phyloP scores from a whole-genome alignment of 2,329 filamentous ascomycete species.

The Venturia carpophila region DNA sequence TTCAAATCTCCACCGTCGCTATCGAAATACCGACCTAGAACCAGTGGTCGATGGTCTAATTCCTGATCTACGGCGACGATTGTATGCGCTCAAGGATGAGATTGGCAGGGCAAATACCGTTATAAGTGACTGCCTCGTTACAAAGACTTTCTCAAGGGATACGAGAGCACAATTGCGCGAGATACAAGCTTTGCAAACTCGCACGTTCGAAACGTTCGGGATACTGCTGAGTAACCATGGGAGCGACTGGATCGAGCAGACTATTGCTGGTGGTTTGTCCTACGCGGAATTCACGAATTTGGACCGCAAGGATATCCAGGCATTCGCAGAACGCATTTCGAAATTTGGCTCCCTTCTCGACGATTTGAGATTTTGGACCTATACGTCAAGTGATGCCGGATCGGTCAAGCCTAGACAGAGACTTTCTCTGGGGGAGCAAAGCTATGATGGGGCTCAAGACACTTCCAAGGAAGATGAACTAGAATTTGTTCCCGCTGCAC shows the following conservation, averaged over 20 bases:
- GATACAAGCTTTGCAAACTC: neutral
- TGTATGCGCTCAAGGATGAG: constrained; percentile 14
- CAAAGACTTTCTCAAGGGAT: neutral
- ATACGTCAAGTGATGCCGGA: too few species aligned
- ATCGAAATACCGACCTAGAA: neutral
- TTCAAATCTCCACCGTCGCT: neutral
- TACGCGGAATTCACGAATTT: constrained; percentile 14
- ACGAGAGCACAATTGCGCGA: neutral
- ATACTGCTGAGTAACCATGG: constrained; percentile 13
- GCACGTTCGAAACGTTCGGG: neutral
- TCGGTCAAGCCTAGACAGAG: neutral
- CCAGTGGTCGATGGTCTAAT: neutral
- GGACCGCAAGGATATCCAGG: neutral
- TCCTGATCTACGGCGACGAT: neutral
- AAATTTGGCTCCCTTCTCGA: neutral
- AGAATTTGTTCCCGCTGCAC: neutral
- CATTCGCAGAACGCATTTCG: neutral
- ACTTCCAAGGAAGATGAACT: neutral
- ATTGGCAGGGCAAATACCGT: neutral
- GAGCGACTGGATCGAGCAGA: constrained; percentile 12
- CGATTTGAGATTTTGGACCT: neutral
- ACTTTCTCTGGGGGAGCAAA: neutral
- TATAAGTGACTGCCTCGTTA: neutral
- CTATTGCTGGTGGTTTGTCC: neutral
- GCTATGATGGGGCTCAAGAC: neutral